Conservation (phyloP, 208 protist genomes). For the Porcisia hertigi region DNA sequence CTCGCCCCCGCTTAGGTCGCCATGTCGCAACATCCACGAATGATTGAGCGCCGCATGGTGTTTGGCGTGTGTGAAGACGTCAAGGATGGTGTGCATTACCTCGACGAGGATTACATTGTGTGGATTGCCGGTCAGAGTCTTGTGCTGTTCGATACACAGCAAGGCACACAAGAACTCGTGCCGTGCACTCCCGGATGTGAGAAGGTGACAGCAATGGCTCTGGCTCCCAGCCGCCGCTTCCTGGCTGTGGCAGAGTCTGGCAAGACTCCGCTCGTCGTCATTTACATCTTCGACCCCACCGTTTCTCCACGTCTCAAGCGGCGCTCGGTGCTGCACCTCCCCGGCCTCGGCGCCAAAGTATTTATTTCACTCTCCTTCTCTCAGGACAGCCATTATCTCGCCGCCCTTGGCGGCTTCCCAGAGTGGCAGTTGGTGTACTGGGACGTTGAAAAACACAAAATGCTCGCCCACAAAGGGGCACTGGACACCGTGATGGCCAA, state of each 20-base stretch:
- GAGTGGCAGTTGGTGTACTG: constrained; percentile 95
- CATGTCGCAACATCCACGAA: constrained; percentile 64
- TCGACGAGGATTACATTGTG: constrained; percentile 92
- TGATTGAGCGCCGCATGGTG: constrained; percentile 88
- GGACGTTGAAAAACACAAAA: constrained; percentile 90
- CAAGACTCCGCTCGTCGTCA: constrained; percentile 77
- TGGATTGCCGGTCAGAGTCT: constrained; percentile 93
- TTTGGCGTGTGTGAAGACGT: constrained; percentile 94
- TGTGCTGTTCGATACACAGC: constrained; percentile 92
- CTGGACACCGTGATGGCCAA: constrained; percentile 53
- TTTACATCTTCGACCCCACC: constrained; percentile 91
- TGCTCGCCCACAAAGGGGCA: constrained; percentile 60
- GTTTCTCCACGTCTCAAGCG: constrained; percentile 79
- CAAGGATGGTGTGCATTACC: constrained; percentile 91
- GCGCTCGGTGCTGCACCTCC: constrained; percentile 82
- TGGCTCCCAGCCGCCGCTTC: constrained; percentile 90
- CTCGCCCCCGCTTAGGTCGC: background rate
- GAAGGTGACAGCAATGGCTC: constrained; percentile 89
- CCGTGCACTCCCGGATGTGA: constrained; percentile 85
- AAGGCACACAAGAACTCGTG: constrained; percentile 91
- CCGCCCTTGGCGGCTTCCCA: constrained; percentile 88
- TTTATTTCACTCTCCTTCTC: constrained; percentile 93
- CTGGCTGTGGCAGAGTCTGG: constrained; percentile 94
- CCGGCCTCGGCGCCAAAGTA: constrained; percentile 81
- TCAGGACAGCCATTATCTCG: constrained; percentile 84